phyloP scores from a whole-genome alignment of 1,139 yeast genomes.

The Blastobotrys raffinosifermentans region DNA sequence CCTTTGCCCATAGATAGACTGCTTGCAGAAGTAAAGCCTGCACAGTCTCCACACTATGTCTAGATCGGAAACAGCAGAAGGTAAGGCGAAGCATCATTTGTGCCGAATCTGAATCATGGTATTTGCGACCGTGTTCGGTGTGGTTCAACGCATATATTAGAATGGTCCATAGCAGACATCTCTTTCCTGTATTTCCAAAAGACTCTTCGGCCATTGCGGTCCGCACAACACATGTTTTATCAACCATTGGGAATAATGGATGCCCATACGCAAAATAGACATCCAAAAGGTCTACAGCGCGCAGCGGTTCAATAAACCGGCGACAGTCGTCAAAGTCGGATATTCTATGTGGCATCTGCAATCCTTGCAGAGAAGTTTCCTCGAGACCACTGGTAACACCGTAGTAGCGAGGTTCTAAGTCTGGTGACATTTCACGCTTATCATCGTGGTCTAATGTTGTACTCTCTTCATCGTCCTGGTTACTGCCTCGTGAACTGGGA shows the following conservation, averaged over 20 bases:
- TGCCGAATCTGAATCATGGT: background rate
- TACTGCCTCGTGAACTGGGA: background rate
- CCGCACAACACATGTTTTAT: background rate
- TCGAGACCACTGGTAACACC: constrained; percentile 2
- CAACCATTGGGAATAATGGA: constrained; percentile 4
- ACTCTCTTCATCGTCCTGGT: too few relatives aligned
- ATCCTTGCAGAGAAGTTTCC: background rate
- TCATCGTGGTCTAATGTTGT: too few relatives aligned
- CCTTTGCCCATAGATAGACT: constrained; percentile 11
- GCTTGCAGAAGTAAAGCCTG: constrained; percentile 10
- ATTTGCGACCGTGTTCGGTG: background rate
- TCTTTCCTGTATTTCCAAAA: background rate
- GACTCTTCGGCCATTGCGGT: constrained; percentile 5
- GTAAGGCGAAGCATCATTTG: constrained; percentile 3
- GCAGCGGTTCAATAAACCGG: background rate
- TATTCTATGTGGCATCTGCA: background rate
- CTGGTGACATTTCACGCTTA: constrained; percentile 4
- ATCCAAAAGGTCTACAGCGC: constrained; percentile 3
- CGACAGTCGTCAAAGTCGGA: constrained; percentile 1
- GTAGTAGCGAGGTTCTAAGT: constrained; percentile 1
- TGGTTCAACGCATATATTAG: constrained; percentile 2
- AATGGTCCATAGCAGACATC: constrained; percentile 4
- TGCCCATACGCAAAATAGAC: constrained; percentile 5
- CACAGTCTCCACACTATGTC: constrained; percentile 5
- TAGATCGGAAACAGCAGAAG: constrained; percentile 2